Evolutionary conservation across 352 stramenopile genomes (phyloP), one percentile per base, ranked within the genome.

Genomic region (Phytophthora lateralis): DNA sequence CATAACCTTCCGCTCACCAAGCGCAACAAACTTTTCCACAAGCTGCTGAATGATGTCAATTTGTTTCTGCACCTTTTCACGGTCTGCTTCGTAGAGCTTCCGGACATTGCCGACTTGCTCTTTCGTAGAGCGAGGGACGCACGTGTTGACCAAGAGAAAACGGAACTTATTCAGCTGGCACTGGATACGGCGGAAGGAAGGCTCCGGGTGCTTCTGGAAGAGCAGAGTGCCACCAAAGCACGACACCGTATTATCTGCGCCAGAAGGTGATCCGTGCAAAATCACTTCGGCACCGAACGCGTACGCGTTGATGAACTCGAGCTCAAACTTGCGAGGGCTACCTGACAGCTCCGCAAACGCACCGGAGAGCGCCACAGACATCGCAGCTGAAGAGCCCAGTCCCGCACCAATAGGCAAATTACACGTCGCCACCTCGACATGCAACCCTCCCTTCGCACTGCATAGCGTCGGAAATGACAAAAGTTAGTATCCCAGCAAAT

Each of bases 191-290:
- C 68, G 53, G 50, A 90, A 87, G 10, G 67, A 73, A 0, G 83
- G 73, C 32, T 66, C 60, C 0, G 75, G 72, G 11, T 71, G 53
- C 48, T 91, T 93, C 12, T 75, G 66, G 63, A 96, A 97, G 42
- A 85, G 39, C 20, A 98, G 69, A n/a, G 90, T 74, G 1, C 93
- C 92, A 26, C 89, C 90, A 66, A 89, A 97, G 30, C 83, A 84
- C 24, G 85, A 90, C 11, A 98, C 84, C 1, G 89, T 98, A 60
- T 98, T 98, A 75, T 98, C 93, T 21, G 97, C 81, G 39, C 93
- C 93, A 11, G 90, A 98, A 39, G 93, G 93, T 10, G 76, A 84
- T 9, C 92, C 93, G 52, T 98, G 93, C 20, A 97, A 69, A 46
- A 98, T 85, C 15, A 91, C 83, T 71, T 98, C 93, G 1, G 83